Evolutionary conservation across 495 filamentous ascomycete genomes (phyloP).

Genomic region (Penicillium bialowiezense): DNA sequence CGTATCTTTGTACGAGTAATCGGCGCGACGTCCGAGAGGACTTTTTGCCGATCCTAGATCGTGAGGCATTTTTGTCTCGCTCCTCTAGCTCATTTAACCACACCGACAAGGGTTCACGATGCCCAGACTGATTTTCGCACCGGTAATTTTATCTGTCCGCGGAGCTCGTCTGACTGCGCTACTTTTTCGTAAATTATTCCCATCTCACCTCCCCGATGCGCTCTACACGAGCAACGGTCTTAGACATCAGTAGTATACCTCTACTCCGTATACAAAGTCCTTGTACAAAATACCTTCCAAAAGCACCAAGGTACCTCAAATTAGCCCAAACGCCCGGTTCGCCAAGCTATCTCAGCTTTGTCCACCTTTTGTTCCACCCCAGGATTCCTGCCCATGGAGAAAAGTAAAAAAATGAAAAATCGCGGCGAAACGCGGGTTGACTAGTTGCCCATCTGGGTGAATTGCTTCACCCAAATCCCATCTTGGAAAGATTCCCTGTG

Average conservation of each 20-base stretch:
- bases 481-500: constrained; percentile 6
- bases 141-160: neutral
- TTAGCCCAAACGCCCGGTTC: constrained; percentile 15
- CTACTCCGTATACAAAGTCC: no score
- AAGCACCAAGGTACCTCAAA: neutral
- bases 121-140: neutral
- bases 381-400: constrained; percentile 24
- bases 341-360: constrained; percentile 23
- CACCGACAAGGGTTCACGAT: neutral
- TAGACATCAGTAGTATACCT: no score
- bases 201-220: no score
- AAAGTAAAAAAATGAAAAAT: neutral
- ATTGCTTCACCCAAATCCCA: neutral
- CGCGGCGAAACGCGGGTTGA: neutral
- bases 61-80: constrained; percentile 11
- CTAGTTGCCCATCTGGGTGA: neutral
- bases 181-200: neutral
- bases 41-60: constrained; percentile 10
- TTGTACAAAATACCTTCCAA: neutral
- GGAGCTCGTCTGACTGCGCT: neutral
- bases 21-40: neutral
- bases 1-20: neutral
- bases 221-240: no score
- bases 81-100: neutral
- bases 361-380: constrained; percentile 12